A percentile compares a stretch with the other conserved stretches of the same genome.
These are phyloP conservation scores for Coemansia sp. DNA, from an alignment of 192 early-diverging fungal genomes.

Conservation along the genomic window DNA sequence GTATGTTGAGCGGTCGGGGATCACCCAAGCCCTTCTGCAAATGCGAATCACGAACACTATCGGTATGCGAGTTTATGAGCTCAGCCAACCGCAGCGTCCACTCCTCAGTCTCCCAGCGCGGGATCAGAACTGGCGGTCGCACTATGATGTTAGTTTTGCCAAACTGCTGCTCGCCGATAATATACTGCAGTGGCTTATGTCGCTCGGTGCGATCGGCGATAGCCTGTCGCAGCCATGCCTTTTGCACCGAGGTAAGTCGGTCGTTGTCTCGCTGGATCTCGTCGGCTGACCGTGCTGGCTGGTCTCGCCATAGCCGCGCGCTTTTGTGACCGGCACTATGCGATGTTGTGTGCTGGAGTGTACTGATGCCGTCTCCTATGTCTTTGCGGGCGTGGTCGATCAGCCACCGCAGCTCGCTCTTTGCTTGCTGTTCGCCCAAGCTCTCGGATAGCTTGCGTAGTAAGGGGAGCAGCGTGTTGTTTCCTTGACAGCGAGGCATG, in stretches of 20 bases:
- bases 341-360: neutral
- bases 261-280: constrained; percentile 23
- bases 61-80: constrained; percentile 34
- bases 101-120: constrained; percentile 94
- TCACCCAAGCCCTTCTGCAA: neutral
- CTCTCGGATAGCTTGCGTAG: constrained; percentile 27
- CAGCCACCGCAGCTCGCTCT: constrained; percentile 42
- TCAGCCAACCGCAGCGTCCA: constrained; percentile 67
- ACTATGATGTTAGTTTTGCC: constrained; percentile 69
- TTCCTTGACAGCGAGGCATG: constrained; percentile 40
- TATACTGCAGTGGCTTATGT: constrained; percentile 90
- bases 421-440: constrained; percentile 40
- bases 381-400: constrained; percentile 31
- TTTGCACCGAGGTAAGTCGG: constrained; percentile 34
- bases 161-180: constrained; percentile 86
- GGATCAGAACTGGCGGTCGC: constrained; percentile 79
- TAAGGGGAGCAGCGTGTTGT: constrained; percentile 42
- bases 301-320: constrained; percentile 46
- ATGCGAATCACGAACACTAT: neutral
- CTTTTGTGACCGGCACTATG: neutral
- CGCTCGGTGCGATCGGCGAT: constrained; percentile 59
- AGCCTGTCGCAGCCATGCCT: constrained; percentile 53
- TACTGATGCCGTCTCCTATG: constrained; percentile 7
- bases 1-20: constrained; percentile 56
- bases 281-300: constrained; percentile 20